Evolutionary conservation across 768 basidiomycete genomes (phyloP).

Genomic region (Trametes maxima): DNA sequence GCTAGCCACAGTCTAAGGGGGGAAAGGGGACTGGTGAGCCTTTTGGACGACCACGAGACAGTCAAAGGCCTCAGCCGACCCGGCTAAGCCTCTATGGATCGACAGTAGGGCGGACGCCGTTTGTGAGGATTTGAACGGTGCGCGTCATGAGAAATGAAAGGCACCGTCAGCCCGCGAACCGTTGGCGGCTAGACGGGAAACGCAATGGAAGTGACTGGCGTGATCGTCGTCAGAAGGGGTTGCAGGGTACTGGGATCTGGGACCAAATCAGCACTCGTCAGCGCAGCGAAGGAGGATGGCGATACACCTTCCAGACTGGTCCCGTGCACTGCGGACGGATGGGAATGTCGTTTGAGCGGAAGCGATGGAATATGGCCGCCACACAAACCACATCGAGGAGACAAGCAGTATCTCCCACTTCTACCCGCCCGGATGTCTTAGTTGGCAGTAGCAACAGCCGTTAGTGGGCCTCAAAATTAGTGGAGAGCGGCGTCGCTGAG

Average conservation of each 20-base stretch:
- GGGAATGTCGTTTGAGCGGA: not conserved
- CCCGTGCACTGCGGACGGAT: not conserved
- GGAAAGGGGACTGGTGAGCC: too few relatives aligned
- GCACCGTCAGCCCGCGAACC: not conserved
- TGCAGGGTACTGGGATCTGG: not conserved
- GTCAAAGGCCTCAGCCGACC: too few relatives aligned
- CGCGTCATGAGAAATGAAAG: not conserved
- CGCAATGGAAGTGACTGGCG: conserved; percentile 3
- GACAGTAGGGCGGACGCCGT: too few relatives aligned
- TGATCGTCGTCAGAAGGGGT: not conserved
- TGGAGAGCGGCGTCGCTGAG: not conserved
- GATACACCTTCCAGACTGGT: not conserved
- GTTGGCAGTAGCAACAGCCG: not conserved
- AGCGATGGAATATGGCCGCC: not conserved
- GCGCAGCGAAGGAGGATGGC: not conserved
- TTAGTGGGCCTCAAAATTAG: not conserved
- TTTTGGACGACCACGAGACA: too few relatives aligned
- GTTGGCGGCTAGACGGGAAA: not conserved
- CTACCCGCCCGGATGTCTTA: not conserved
- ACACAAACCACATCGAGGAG: not conserved
- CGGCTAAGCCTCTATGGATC: too few relatives aligned
- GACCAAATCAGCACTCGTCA: not conserved
- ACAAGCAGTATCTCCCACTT: not conserved
- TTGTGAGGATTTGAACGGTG: too few relatives aligned
- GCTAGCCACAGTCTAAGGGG: too few relatives aligned